Percentiles rank a stretch among this genome's conserved stretches.
Conservation (phyloP, 805 yeast species). For the Danielia reshetovae region DNA sequence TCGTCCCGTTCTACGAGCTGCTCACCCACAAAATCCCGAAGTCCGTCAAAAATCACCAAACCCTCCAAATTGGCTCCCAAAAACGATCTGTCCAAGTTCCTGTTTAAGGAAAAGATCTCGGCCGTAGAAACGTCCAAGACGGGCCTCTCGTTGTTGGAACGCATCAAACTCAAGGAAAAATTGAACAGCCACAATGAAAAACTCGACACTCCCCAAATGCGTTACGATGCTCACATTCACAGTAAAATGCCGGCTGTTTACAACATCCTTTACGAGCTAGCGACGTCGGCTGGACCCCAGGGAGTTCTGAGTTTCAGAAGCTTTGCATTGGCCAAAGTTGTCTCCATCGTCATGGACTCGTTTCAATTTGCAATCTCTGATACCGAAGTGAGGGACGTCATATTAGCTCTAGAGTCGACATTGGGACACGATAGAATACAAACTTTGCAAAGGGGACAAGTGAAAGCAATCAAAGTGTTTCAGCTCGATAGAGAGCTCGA, state of each 20-base stretch:
- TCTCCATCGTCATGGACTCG: constrained; percentile 31
- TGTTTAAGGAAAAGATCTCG: constrained; percentile 25
- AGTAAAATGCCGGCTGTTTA: constrained; percentile 30
- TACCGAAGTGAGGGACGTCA: constrained; percentile 27
- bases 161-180: constrained; percentile 36
- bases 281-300: not conserved
- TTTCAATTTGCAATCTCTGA: constrained; percentile 25
- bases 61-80: constrained; percentile 18
- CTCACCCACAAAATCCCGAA: constrained; percentile 5
- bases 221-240: constrained; percentile 19
- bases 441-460: constrained; percentile 19
- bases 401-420: constrained; percentile 19
- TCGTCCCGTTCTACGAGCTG: constrained; percentile 3
- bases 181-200: constrained; percentile 7
- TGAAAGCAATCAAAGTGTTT: constrained; percentile 24
- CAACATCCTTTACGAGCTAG: constrained; percentile 31
- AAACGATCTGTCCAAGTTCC: constrained; percentile 35
- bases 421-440: constrained; percentile 16
- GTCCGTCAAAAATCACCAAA: no score
- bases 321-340: constrained; percentile 23
- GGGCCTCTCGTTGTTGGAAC: constrained; percentile 35
- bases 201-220: constrained; percentile 18
- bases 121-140: constrained; percentile 1
- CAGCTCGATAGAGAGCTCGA: constrained; percentile 27
- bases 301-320: constrained; percentile 7